These are phyloP conservation scores for Sechiopsis laciniata DNA, from an alignment of 306 rosid species.

Conservation along the genomic window DNA sequence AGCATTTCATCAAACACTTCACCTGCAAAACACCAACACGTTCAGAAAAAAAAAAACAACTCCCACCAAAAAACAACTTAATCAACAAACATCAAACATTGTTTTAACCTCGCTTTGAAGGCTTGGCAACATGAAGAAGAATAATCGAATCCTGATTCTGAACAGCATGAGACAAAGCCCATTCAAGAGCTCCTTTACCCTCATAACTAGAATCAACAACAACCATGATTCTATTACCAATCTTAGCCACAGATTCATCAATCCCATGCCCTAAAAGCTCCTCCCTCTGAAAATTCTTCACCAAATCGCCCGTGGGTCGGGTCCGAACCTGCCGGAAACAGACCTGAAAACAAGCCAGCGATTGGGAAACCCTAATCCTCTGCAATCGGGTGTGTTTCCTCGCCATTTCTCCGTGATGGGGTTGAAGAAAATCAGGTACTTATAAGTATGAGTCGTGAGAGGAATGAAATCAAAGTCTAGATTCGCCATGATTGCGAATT, in stretches of 20 bases:
- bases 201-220: conserved; percentile 72
- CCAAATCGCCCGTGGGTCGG: neutral
- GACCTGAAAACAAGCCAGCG: neutral
- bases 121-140: conserved; percentile 56
- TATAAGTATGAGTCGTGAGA: neutral
- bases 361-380: neutral
- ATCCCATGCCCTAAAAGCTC: conserved; percentile 7
- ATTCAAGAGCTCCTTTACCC: conserved; percentile 76
- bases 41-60: neutral
- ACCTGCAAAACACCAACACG: conserved; percentile 20
- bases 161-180: conserved; percentile 80
- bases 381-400: conserved; percentile 17
- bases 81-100: neutral
- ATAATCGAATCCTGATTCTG: conserved; percentile 55
- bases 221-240: conserved; percentile 71
- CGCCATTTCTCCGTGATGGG: conserved; percentile 9
- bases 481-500: conserved; percentile 14
- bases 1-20: conserved; percentile 33
- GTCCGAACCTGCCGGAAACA: conserved; percentile 7
- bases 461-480: conserved; percentile 12
- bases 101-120: conserved; percentile 44
- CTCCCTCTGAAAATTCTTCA: neutral
- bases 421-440: neutral
- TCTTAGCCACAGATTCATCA: conserved; percentile 17
- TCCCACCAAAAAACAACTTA: neutral